These are phyloP conservation scores for Phaeomoniella chlamydospora DNA, from an alignment of 2,329 filamentous ascomycete species.

Conservation along the genomic window DNA sequence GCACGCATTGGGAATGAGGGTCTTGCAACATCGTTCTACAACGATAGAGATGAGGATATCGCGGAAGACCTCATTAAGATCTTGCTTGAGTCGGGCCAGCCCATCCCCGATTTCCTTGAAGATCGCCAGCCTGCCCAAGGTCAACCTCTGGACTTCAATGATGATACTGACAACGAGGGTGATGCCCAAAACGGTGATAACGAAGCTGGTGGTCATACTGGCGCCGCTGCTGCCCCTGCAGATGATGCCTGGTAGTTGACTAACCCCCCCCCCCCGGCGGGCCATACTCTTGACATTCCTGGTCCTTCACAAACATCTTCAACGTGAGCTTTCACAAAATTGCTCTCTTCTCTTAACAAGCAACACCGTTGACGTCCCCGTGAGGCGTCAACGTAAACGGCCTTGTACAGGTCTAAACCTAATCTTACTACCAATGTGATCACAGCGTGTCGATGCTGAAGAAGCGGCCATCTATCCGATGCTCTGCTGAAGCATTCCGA, in stretches of 20 bases:
- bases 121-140: constrained; percentile 31
- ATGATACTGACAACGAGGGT: constrained; percentile 34
- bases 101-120: constrained; percentile 69
- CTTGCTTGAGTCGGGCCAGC: constrained; percentile 64
- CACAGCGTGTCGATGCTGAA: not conserved
- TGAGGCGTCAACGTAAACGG: not conserved
- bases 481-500: not conserved
- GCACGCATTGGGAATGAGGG: constrained; percentile 83
- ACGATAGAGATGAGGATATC: constrained; percentile 58
- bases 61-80: constrained; percentile 64
- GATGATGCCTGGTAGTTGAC: not conserved
- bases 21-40: constrained; percentile 79
- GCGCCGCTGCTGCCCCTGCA: constrained; percentile 1
- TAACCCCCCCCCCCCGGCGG: too few species aligned
- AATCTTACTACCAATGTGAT: not conserved
- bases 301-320: too few species aligned
- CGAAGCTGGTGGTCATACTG: constrained; percentile 8
- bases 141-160: constrained; percentile 32
- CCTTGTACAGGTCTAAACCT: too few species aligned
- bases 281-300: too few species aligned
- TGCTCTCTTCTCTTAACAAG: too few species aligned
- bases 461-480: not conserved
- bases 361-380: not conserved
- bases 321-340: too few species aligned
- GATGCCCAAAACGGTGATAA: constrained; percentile 11